Evolutionary conservation across 2,329 filamentous ascomycete species (phyloP), one percentile per base, ranked within the genome.

Genomic region (Clarireedia hainanense): DNA sequence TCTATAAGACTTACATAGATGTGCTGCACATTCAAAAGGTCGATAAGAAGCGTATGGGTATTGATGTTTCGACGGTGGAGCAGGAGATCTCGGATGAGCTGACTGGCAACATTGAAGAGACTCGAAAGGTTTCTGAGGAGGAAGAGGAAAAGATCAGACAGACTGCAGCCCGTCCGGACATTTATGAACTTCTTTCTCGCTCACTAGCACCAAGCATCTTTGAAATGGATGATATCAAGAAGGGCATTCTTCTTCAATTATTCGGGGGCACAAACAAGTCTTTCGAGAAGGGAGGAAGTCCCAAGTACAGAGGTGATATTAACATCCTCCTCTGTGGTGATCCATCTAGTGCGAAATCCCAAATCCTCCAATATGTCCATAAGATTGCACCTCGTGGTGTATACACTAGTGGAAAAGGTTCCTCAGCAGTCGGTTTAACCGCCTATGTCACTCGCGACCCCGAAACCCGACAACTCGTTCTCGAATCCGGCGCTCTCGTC

Each of bases 191-290:
- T 24, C 81, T 99, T 4, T 81, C 94, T 17, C 84, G 92, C 39
- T 97, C 92, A 1, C 77, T 99, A 27, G 94, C 94, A 2, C 94
- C 94, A 14, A 96, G 91, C 58, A 87, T 99, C 67, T 96, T 95
- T 74, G 94, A 99, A 72, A 88, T 95, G 85, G 94, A 99, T 64
- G 94, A 99, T 67, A 91, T 97, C 48, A 99, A 99, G 78, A 99
- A 99, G 74, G 94, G 94, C 10, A 96, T 99, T 59, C 77, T 99
- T 10, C 83, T 99, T 4, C 94, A 99, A 68, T 82, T 99, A 42
- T 99, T 99, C 69, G 92, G 94, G 39, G 94, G 94, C 56, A 96
- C 94, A 36, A 99, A 99, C 77, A 99, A 99, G 75, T 89, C 89
- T 0, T 99, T 99, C 71, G 83, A 95, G 57, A 97, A 96, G 72